Evolutionary conservation across 2,329 filamentous ascomycete species (phyloP).

Genomic region (Neurospora crassa): DNA sequence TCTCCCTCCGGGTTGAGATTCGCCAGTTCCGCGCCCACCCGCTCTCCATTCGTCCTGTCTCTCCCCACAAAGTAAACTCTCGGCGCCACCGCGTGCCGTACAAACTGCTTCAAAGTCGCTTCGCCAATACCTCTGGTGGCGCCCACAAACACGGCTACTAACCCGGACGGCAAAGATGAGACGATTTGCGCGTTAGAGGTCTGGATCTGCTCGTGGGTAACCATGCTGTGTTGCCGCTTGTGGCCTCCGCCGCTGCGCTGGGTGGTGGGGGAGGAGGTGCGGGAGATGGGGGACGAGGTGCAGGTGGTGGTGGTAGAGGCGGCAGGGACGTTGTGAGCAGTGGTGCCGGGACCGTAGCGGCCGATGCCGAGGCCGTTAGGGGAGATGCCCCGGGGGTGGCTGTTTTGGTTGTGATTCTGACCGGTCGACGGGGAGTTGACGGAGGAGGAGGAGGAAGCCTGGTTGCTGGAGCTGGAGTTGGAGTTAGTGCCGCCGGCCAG

Average conservation of each 20-base stretch:
- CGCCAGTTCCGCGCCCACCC: constrained; percentile 31
- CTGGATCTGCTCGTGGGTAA: constrained; percentile 19
- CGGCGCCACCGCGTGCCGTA: constrained; percentile 29
- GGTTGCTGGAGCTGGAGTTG: not conserved
- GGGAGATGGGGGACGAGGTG: not conserved
- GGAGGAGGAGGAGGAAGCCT: not conserved
- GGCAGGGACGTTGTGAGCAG: not conserved
- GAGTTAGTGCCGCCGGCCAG: not conserved
- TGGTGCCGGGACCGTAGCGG: not conserved
- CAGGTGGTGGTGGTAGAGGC: not conserved
- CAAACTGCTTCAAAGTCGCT: constrained; percentile 35
- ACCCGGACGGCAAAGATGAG: constrained; percentile 16
- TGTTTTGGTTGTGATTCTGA: not conserved
- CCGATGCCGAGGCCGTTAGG: not conserved
- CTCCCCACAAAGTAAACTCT: constrained; percentile 44
- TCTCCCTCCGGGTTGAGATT: constrained; percentile 32
- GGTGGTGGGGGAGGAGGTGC: not conserved
- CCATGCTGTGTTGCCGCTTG: constrained; percentile 8
- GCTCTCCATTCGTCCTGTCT: constrained; percentile 25
- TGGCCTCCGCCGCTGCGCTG: not conserved
- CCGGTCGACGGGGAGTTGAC: not conserved
- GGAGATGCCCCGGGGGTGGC: not conserved
- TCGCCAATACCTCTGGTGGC: constrained; percentile 47
- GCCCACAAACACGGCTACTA: constrained; percentile 42
- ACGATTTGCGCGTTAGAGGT: constrained; percentile 28